Evolutionary conservation across 352 stramenopile species (phyloP).

Genomic region (Saprolegnia parasitica): DNA sequence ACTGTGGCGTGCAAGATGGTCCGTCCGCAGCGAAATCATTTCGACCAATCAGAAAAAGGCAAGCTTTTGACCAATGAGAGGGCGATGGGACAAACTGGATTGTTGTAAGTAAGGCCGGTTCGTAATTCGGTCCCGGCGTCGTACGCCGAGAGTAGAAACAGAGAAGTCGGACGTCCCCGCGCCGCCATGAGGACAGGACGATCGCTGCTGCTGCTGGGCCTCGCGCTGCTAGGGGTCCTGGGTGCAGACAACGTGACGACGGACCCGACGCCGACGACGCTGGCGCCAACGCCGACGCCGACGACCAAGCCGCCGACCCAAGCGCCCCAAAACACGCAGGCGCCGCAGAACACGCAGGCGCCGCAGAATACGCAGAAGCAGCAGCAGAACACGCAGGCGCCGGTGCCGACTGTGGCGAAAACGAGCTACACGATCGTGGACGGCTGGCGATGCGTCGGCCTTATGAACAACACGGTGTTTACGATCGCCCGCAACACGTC

Average conservation of each 20-base stretch:
- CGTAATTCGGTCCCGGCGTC: conserved; percentile 1
- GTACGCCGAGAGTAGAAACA: conserved; percentile 5
- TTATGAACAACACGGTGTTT: conserved; percentile 11
- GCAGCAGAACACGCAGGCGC: not conserved
- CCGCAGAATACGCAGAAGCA: not conserved
- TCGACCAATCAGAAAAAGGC: conserved; percentile 16
- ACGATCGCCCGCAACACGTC: not conserved
- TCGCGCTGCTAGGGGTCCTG: conserved; percentile 5
- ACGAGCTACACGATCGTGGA: not conserved
- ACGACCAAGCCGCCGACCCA: not conserved
- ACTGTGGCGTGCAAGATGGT: not conserved
- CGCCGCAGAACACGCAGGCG: not conserved
- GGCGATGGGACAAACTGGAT: conserved; percentile 9
- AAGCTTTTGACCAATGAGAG: conserved; percentile 10
- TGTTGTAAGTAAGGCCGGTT: conserved; percentile 21
- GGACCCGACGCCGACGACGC: not conserved
- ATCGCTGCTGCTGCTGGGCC: not conserved
- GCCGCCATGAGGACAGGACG: conserved; percentile 3
- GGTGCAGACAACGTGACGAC: conserved; percentile 6
- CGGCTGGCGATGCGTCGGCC: conserved; percentile 1
- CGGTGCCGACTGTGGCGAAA: not conserved
- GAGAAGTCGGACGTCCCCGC: conserved; percentile 7
- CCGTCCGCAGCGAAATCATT: not conserved
- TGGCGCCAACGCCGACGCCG: not conserved
- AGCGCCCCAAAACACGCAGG: not conserved